A percentile compares a stretch with the other conserved stretches of the same genome.
phyloP scores from a whole-genome alignment of 2,329 filamentous ascomycete genomes.

The Paecilomyces niveus region DNA sequence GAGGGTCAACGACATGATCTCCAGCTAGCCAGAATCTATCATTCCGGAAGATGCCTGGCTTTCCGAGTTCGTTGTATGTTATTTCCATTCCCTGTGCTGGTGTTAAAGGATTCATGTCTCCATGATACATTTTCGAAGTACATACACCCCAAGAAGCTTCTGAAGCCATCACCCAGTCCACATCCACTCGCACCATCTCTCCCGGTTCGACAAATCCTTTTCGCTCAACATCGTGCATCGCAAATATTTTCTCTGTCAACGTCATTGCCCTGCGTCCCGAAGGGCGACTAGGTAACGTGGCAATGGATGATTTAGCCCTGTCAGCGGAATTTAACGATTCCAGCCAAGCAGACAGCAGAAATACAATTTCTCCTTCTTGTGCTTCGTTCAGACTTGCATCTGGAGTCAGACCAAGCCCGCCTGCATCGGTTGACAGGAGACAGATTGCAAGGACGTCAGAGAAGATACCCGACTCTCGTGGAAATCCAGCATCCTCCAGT shows the following conservation, averaged over 20 bases:
- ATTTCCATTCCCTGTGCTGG: conserved; percentile 31
- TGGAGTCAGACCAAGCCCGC: conserved; percentile 8
- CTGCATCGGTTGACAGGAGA: conserved; percentile 10
- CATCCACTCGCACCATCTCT: conserved; percentile 34
- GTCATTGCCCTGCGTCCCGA: conserved; percentile 30
- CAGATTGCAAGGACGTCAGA: conserved; percentile 14
- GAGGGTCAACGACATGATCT: conserved; percentile 44
- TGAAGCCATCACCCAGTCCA: conserved; percentile 43
- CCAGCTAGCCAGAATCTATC: conserved; percentile 46
- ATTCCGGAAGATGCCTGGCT: conserved; percentile 42
- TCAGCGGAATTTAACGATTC: conserved; percentile 22
- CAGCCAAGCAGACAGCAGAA: conserved; percentile 20
- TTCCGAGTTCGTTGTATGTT: conserved; percentile 34
- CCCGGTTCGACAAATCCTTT: conserved; percentile 30
- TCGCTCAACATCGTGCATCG: conserved; percentile 32
- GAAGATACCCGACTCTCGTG: conserved; percentile 6
- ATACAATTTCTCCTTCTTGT: conserved; percentile 14
- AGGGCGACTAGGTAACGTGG: conserved; percentile 8
- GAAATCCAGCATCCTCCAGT: conserved; percentile 1
- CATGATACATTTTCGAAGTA: background rate
- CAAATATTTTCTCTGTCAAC: conserved; percentile 41
- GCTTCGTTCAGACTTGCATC: background rate
- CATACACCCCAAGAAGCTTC: conserved; percentile 36
- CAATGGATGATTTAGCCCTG: conserved; percentile 3
- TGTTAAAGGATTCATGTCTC: background rate